phyloP scores from a whole-genome alignment of 805 yeast species.

The Ogataea kodamae region DNA sequence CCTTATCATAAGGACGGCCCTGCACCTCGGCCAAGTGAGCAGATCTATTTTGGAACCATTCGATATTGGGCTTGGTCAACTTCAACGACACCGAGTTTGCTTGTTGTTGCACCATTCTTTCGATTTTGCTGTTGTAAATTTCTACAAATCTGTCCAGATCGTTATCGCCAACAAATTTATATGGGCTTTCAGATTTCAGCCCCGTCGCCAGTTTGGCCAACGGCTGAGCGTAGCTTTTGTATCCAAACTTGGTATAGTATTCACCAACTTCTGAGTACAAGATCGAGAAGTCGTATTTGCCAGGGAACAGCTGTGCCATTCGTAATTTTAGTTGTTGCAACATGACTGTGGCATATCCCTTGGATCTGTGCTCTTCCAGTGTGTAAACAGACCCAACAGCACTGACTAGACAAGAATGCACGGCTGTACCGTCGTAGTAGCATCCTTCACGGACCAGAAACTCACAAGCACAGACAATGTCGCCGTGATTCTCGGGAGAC shows the following conservation, averaged over 20 bases:
- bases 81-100: conserved; percentile 1
- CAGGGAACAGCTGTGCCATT: conserved; percentile 21
- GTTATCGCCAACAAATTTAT: conserved; percentile 2
- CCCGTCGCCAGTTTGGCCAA: conserved; percentile 10
- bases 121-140: conserved; percentile 10
- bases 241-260: conserved; percentile 64
- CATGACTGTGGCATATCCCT: conserved; percentile 55
- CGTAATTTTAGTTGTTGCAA: conserved; percentile 34
- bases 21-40: conserved; percentile 15
- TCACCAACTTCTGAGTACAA: conserved; percentile 74
- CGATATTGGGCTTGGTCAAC: conserved; percentile 33
- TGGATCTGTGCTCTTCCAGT: conserved; percentile 42
- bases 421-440: conserved; percentile 8
- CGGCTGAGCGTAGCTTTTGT: conserved; percentile 29
- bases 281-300: conserved; percentile 34
- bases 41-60: conserved; percentile 43
- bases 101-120: neutral
- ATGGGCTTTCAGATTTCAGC: neutral
- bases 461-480: conserved; percentile 32
- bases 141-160: conserved; percentile 5
- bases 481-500: conserved; percentile 10
- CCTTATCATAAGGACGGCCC: conserved; percentile 1
- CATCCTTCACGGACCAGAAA: conserved; percentile 26
- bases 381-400: conserved; percentile 63
- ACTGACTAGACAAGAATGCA: conserved; percentile 19